Percentiles rank a stretch among this genome's conserved stretches.
phyloP scores from a whole-genome alignment of 495 filamentous ascomycete species.

The Annulohypoxylon moriforme region DNA sequence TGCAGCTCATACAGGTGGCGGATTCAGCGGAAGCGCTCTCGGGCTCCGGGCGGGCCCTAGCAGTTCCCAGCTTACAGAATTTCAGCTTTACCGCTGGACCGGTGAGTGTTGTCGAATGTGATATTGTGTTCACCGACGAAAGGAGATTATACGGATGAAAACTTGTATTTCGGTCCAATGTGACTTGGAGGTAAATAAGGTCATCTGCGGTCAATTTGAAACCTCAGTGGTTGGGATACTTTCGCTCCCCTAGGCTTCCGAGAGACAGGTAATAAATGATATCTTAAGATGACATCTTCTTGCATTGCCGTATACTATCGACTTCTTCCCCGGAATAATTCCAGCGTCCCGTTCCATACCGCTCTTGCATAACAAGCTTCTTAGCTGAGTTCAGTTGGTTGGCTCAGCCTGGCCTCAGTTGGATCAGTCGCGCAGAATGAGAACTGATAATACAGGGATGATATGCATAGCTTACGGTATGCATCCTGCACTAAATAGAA shows the following conservation, averaged over 20 bases:
- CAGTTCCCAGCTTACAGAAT: not conserved
- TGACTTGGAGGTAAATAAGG: not conserved
- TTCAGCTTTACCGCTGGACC: constrained; percentile 9
- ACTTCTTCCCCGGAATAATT: constrained; percentile 12
- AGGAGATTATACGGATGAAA: constrained; percentile 2
- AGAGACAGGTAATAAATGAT: constrained; percentile 1
- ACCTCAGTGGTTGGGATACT: constrained; percentile 7
- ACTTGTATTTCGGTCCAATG: constrained; percentile 1
- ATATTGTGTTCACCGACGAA: not conserved
- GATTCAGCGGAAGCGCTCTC: constrained; percentile 9
- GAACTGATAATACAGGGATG: not conserved
- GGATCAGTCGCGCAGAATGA: not conserved
- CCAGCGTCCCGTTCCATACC: constrained; percentile 32
- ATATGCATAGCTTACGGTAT: constrained; percentile 5
- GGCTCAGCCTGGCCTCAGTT: constrained; percentile 4
- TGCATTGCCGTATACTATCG: constrained; percentile 27
- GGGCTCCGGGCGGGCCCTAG: constrained; percentile 10
- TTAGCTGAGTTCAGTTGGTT: constrained; percentile 18
- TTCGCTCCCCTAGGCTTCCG: not conserved
- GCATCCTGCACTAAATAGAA: constrained; percentile 22
- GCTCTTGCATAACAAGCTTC: constrained; percentile 20
- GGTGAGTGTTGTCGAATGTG: constrained; percentile 14
- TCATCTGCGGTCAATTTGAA: constrained; percentile 5
- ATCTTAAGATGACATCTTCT: constrained; percentile 9
- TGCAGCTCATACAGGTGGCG: constrained; percentile 33